A percentile compares a stretch with the other conserved stretches of the same genome.
These are phyloP conservation scores for Silybum marianum DNA, from an alignment of 129 eudicot species.

Conservation along the genomic window DNA sequence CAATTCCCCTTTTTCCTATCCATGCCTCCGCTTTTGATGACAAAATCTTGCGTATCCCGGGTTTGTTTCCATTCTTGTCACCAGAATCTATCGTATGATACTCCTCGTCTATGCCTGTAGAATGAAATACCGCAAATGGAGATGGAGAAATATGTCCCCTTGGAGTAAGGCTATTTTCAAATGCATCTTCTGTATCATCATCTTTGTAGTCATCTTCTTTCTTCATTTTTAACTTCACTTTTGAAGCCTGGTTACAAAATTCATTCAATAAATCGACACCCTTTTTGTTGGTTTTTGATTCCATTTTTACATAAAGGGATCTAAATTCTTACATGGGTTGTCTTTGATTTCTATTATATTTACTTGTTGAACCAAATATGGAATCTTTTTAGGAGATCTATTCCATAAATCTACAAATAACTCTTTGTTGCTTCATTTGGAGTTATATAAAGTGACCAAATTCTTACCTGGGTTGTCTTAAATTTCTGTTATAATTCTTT, in stretches of 20 bases:
- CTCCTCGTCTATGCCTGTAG: conserved; percentile 37
- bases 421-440: neutral
- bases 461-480: neutral
- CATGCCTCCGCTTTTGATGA: conserved; percentile 73
- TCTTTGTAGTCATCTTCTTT: conserved; percentile 33
- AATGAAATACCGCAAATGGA: conserved; percentile 51
- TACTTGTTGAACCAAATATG: neutral
- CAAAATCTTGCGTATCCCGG: conserved; percentile 43
- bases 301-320: neutral
- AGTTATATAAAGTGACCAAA: too few species aligned
- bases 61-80: conserved; percentile 51
- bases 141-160: conserved; percentile 51
- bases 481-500: neutral
- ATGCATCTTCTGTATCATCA: conserved; percentile 15
- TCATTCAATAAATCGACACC: neutral
- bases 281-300: neutral
- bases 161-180: conserved; percentile 59
- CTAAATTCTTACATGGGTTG: neutral
- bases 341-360: neutral
- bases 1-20: conserved; percentile 54
- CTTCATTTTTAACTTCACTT: conserved; percentile 68
- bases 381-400: neutral
- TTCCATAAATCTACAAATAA: neutral
- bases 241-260: conserved; percentile 47
- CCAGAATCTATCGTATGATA: conserved; percentile 44